Evolutionary conservation across 2,329 filamentous ascomycete genomes (phyloP).

Genomic region (Alternaria gaisen): DNA sequence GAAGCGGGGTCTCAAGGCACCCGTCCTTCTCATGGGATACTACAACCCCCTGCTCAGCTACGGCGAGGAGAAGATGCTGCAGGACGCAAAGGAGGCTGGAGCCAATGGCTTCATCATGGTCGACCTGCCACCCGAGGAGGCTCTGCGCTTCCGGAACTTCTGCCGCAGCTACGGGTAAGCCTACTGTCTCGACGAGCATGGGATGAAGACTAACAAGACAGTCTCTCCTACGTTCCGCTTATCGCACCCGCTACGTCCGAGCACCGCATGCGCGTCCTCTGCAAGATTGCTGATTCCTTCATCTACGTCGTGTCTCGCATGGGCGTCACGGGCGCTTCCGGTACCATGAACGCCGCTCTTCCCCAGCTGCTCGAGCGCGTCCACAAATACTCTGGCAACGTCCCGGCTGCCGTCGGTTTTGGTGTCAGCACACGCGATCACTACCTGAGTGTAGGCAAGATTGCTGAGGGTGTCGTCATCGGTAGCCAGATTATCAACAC

Average conservation of each 20-base stretch:
- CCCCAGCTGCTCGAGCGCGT: slow-evolving; percentile 84
- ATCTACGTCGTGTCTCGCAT: slow-evolving; percentile 98
- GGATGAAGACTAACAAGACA: slow-evolving; percentile 44
- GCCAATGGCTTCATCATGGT: slow-evolving; percentile 98
- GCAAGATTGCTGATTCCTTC: slow-evolving; percentile 96
- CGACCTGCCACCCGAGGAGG: slow-evolving; percentile 94
- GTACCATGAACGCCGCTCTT: slow-evolving; percentile 80
- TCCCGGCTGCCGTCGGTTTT: slow-evolving; percentile 92
- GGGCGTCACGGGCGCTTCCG: slow-evolving; percentile 92
- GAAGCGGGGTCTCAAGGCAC: slow-evolving; percentile 77
- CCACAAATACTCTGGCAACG: slow-evolving; percentile 89
- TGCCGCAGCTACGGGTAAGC: slow-evolving; percentile 78
- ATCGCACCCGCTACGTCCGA: slow-evolving; percentile 95
- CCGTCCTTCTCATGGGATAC: slow-evolving; percentile 96
- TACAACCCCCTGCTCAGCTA: slow-evolving; percentile 97
- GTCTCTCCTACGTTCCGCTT: slow-evolving; percentile 93
- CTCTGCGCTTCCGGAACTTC: slow-evolving; percentile 85
- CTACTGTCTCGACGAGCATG: slow-evolving; percentile 10
- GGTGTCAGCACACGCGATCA: slow-evolving; percentile 96
- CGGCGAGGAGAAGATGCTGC: slow-evolving; percentile 87
- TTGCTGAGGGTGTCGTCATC: slow-evolving; percentile 95
- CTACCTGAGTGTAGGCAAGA: slow-evolving; percentile 82
- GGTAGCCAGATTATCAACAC: slow-evolving; percentile 93
- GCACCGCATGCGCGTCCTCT: slow-evolving; percentile 91
- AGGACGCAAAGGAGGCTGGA: slow-evolving; percentile 82